phyloP scores from a whole-genome alignment of 2,329 filamentous ascomycete species.

The Thermothelomyces thermophilus region DNA sequence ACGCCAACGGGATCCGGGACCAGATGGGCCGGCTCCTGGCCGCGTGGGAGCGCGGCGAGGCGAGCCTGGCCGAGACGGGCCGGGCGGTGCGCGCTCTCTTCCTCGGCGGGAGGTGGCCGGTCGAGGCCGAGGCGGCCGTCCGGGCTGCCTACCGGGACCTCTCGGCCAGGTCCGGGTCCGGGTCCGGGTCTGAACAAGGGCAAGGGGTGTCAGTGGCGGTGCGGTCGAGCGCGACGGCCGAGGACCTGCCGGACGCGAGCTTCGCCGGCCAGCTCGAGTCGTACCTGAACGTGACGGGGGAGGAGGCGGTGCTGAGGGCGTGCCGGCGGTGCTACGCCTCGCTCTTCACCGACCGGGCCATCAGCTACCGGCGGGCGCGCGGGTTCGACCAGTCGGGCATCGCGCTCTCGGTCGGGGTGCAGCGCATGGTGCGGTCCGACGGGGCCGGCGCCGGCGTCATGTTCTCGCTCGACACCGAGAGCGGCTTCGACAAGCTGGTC shows the following conservation, averaged over 20 bases:
- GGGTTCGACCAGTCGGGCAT: constrained; percentile 27
- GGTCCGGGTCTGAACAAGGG: constrained; percentile 16
- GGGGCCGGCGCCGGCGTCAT: constrained; percentile 33
- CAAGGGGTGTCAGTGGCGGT: constrained; percentile 34
- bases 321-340: constrained; percentile 34
- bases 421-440: constrained; percentile 32
- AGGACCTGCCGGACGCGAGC: constrained; percentile 34
- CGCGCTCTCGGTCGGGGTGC: constrained; percentile 28
- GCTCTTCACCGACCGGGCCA: constrained; percentile 34
- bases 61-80: constrained; percentile 29
- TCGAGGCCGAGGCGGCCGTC: constrained; percentile 27
- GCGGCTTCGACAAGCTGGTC: constrained; percentile 34
- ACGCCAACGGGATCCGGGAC: constrained; percentile 29
- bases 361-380: constrained; percentile 30
- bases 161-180: constrained; percentile 16
- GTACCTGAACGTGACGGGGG: constrained; percentile 32
- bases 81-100: constrained; percentile 28
- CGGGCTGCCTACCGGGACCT: constrained; percentile 27
- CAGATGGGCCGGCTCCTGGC: constrained; percentile 26
- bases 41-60: constrained; percentile 28
- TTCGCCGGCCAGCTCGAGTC: constrained; percentile 36
- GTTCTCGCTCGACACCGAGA: constrained; percentile 37
- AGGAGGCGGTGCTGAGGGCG: constrained; percentile 29
- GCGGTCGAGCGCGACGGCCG: constrained; percentile 34
- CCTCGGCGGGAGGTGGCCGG: constrained; percentile 29